These are phyloP conservation scores for Mrakia frigida DNA, from an alignment of 768 basidiomycete species.

Conservation along the genomic window DNA sequence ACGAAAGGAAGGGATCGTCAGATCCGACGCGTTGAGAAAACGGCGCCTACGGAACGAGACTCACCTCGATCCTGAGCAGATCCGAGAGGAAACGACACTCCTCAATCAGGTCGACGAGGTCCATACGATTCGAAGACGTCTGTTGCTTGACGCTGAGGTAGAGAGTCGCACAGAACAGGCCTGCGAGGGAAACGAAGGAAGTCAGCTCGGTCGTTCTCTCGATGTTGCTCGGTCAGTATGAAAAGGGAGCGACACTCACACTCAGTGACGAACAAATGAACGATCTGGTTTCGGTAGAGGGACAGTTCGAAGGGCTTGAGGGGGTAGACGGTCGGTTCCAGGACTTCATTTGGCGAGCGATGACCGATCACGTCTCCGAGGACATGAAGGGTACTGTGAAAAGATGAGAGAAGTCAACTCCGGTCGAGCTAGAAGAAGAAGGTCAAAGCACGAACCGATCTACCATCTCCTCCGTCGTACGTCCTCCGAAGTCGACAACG, in stretches of 20 bases:
- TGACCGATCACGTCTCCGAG: slow-evolving; percentile 37
- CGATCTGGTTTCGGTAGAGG: slow-evolving; percentile 37
- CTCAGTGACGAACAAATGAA: slow-evolving; percentile 38
- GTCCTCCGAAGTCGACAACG: slow-evolving; percentile 36
- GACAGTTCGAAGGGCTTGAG: slow-evolving; percentile 36
- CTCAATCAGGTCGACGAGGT: slow-evolving; percentile 24
- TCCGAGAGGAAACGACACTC: slow-evolving; percentile 36
- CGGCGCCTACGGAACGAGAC: neutral
- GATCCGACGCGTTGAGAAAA: neutral
- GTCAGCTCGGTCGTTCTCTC: neutral
- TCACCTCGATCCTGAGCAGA: slow-evolving; percentile 35
- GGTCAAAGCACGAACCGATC: slow-evolving; percentile 22
- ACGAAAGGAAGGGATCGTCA: neutral
- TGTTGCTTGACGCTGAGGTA: slow-evolving; percentile 37
- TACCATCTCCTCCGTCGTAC: slow-evolving; percentile 34
- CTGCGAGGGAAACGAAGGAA: neutral
- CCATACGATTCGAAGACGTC: slow-evolving; percentile 29
- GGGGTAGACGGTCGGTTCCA: slow-evolving; percentile 37
- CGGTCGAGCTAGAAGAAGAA: too few species aligned
- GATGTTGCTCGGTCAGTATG: neutral
- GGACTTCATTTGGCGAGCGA: slow-evolving; percentile 29
- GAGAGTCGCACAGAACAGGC: slow-evolving; percentile 10
- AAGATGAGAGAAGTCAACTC: neutral
- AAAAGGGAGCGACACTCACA: slow-evolving; percentile 20
- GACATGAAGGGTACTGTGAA: slow-evolving; percentile 32